These are phyloP conservation scores for Coleophoma eucalyptorum DNA, from an alignment of 2,329 filamentous ascomycete species.

Conservation along the genomic window DNA sequence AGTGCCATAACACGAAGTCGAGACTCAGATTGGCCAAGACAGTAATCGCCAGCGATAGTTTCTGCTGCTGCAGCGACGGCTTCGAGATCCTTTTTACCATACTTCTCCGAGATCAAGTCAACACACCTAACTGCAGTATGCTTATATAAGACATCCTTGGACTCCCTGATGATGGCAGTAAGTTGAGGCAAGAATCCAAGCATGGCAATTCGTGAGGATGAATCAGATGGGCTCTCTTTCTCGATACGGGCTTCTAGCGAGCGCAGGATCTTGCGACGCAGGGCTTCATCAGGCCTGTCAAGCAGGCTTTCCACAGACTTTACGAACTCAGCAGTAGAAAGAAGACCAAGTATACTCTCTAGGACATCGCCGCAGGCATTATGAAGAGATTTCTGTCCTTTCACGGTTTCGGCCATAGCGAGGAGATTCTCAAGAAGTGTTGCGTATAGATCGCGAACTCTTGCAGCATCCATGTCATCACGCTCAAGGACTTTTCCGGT, in stretches of 20 bases:
- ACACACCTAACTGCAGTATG: conserved; percentile 85
- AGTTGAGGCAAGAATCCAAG: conserved; percentile 77
- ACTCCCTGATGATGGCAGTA: conserved; percentile 70
- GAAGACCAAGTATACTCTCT: conserved; percentile 74
- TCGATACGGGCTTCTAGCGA: conserved; percentile 79
- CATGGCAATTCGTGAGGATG: conserved; percentile 63
- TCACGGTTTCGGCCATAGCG: conserved; percentile 61
- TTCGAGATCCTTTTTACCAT: conserved; percentile 85
- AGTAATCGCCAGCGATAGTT: conserved; percentile 71
- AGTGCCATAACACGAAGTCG: conserved; percentile 79
- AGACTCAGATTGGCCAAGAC: conserved; percentile 70
- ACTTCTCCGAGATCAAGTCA: conserved; percentile 90
- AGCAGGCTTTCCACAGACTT: conserved; percentile 82
- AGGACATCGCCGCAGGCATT: conserved; percentile 65
- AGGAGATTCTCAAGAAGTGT: conserved; percentile 63
- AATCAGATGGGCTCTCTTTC: conserved; percentile 66
- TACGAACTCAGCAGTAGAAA: conserved; percentile 86
- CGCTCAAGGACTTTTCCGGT: conserved; percentile 52
- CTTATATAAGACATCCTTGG: conserved; percentile 71
- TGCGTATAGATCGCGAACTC: conserved; percentile 66
- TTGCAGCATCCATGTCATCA: conserved; percentile 63
- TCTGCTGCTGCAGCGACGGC: conserved; percentile 72
- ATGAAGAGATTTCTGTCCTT: conserved; percentile 51
- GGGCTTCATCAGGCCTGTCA: conserved; percentile 67
- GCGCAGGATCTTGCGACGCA: conserved; percentile 75